Conservation (phyloP, 306 rosid genomes). For the Castanopsis chinensis region DNA sequence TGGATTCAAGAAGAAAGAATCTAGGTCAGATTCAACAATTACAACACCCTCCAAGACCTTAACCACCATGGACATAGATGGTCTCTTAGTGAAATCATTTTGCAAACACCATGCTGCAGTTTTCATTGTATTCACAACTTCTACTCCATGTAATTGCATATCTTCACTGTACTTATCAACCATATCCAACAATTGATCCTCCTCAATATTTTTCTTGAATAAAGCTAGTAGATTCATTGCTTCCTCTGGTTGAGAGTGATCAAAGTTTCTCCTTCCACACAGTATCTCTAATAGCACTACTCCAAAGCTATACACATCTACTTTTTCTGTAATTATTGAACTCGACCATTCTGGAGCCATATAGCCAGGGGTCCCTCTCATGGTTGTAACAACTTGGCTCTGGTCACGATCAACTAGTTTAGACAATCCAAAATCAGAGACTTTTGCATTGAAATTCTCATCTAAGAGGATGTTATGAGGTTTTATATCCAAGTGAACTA, state of each 20-base stretch:
- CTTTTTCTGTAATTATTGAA: not conserved
- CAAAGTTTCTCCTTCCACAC: not conserved
- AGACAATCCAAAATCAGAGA: not conserved
- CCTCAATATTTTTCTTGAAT: not conserved
- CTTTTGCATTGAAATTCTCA: not conserved
- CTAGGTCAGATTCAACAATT: not conserved
- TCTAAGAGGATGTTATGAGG: not conserved
- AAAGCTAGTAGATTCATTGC: not conserved
- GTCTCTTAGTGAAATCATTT: not conserved
- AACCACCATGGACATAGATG: not conserved
- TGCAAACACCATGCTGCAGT: constrained; percentile 6
- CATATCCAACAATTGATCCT: not conserved
- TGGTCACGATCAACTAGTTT: not conserved
- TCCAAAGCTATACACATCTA: constrained; percentile 1
- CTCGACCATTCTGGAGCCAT: constrained; percentile 9
- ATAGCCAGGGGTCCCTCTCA: not conserved
- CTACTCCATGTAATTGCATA: not conserved
- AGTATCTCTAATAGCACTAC: not conserved
- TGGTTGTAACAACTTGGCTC: not conserved
- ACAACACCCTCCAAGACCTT: not conserved
- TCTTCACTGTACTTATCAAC: not conserved
- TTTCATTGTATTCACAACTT: not conserved
- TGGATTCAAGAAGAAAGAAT: not conserved
- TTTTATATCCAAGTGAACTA: not conserved
- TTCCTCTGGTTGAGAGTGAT: not conserved